These are phyloP conservation scores for Taphrina communis DNA, from an alignment of 1,139 yeast species.

Conservation along the genomic window DNA sequence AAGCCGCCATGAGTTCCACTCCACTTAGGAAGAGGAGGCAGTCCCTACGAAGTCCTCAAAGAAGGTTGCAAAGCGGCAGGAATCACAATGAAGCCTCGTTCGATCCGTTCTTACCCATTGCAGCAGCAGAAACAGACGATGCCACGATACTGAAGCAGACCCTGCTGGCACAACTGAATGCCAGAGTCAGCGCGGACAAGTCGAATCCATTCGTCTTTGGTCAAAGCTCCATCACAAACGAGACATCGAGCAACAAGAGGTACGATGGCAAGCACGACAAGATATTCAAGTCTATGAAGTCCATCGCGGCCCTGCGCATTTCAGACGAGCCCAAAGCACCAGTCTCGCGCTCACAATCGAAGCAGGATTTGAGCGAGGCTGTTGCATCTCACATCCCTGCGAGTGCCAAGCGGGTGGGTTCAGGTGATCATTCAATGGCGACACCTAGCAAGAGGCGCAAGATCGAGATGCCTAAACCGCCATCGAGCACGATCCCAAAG, in stretches of 20 bases:
- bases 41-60: slow-evolving; percentile 2
- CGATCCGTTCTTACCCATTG: slow-evolving; percentile 10
- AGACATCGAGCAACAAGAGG: background rate
- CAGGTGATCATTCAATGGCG: background rate
- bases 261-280: slow-evolving; percentile 18
- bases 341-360: slow-evolving; percentile 1
- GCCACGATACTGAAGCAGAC: slow-evolving; percentile 34
- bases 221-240: background rate
- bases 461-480: background rate
- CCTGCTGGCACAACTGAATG: slow-evolving; percentile 31
- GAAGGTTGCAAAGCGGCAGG: background rate
- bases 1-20: background rate
- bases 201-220: slow-evolving; percentile 15
- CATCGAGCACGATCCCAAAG: background rate
- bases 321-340: background rate
- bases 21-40: slow-evolving; percentile 9
- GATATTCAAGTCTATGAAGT: slow-evolving; percentile 25
- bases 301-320: slow-evolving; percentile 11
- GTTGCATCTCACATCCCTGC: background rate
- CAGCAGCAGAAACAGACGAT: background rate
- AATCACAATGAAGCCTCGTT: background rate
- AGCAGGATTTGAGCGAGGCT: background rate
- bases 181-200: slow-evolving; percentile 15
- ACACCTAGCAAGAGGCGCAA: slow-evolving; percentile 23
- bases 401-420: slow-evolving; percentile 1